Evolutionary conservation across 345 rosid species (phyloP), one percentile per base, ranked within the genome.

Genomic region (Eucalyptus erythrocorys): DNA sequence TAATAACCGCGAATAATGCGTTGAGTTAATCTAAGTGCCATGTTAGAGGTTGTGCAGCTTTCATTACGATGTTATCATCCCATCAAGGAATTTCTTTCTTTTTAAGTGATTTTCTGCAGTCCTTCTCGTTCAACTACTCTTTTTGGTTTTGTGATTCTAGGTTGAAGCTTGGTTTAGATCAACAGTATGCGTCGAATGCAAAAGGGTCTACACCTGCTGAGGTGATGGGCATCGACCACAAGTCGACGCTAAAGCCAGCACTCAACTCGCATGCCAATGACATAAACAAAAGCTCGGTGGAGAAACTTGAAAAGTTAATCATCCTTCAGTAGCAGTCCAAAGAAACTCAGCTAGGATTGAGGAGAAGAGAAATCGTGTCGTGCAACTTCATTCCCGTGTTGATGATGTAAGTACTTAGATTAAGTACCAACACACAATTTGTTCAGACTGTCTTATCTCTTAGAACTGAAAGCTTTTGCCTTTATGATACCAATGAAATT

Each of bases 141-240:
- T 76, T 2, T 76, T 55, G 61, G 47, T 40, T 76, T 76, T 37
- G 47, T 76, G 82, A 37, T 76, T 76, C 82, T 76, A 76, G 82
- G 9, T 76, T 40, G 42, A 76, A 76, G 47, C 82, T 76, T 2
- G 82, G 82, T 64, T 34, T 43, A 30, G 90, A 85, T 80, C 90
- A 94, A 90, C 96, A 95, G 92, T 96, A 93, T 34, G 88, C n/a
- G 48, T 84, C 95, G 88, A 95, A 95, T 64, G 92, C 93, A 71
- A 92, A 92, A 42, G 99, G 97, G 22, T 89, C 94, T 87, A 89
- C 91, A 15, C 94, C 95, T 88, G 91, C 92, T 87, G 96, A 95
- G 90, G 95, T 97, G 55, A 93, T 96, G 96, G 99, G 99, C 51
- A 87, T 96, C 86, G 99, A 96, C 89, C 93, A 96, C 90, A 97